Base-by-base conservation (phyloP, 139 green algal genomes). In the Chlamydomonas asymmetrica region DNA sequence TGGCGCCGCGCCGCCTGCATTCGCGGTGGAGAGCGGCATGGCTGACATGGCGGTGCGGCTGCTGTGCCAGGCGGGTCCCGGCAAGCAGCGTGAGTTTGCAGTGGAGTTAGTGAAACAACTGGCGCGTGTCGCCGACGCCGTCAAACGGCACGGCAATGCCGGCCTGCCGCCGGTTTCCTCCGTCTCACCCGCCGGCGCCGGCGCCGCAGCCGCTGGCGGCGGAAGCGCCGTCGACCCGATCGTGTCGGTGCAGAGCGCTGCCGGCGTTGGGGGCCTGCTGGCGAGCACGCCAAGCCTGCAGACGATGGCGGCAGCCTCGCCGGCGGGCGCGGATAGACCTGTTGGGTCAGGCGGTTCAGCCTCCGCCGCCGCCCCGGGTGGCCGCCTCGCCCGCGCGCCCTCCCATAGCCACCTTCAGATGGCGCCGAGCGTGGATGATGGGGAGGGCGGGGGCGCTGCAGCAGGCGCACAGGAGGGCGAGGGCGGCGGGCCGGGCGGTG, bases 41-140 rank as follows among this genome's bases (percentile, higher is more conserved):
- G 76, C 76, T 0, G 66, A 86, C 5, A 45, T 84, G 0, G 72
- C 71, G 0, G 67, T 89, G 31, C 57, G 74, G 5, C 75, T 80
- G n/a, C 82, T 89, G 10, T 75, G 73, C 13, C 70, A 75, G 39
- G 79, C 71, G 35, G 63, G 57, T 35, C 48, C 31, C 3, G 52
- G 56, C 22, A 71, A 75, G 32, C 84, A 88, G 66, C 78, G 81
- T 6, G 72, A 81, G 40, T 88, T 89, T 66, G 78, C 78, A 1
- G 67, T 77, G 45, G 74, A 84, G 65, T 52, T 85, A 5, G 78
- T 85, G 34, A 35, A 60, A 40, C 82, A 88, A 66, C 63, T 88
- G 13, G 71, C 69, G 29, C 59, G 71, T 10, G 69, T 77, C 59
- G 60, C 71, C 3, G 71, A 77, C 50, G 71, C 71, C 32, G 71